phyloP scores from a whole-genome alignment of 192 early-diverging fungal genomes.

The Entomortierella parvispora region DNA sequence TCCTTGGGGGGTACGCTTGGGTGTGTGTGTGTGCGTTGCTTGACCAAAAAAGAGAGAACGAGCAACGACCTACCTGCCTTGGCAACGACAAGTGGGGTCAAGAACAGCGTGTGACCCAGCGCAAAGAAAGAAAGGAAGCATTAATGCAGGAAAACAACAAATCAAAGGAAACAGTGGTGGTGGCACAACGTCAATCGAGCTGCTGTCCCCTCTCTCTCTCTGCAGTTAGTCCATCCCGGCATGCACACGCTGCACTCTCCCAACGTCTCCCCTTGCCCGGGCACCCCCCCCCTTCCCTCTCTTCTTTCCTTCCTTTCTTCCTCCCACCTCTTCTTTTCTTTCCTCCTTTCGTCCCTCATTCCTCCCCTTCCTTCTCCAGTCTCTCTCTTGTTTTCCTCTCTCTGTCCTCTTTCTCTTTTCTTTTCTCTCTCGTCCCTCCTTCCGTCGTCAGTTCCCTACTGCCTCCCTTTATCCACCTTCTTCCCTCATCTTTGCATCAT shows the following conservation, averaged over 20 bases:
- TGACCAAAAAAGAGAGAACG: no score
- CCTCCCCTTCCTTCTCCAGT: slow-evolving; percentile 1
- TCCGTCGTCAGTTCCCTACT: neutral
- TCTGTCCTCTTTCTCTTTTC: neutral
- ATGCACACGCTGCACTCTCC: neutral
- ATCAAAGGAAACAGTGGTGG: no score
- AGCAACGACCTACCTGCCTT: no score
- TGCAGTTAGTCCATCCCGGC: no score
- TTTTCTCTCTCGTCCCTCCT: neutral
- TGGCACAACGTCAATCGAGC: no score
- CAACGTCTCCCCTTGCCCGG: neutral
- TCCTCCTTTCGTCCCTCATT: neutral
- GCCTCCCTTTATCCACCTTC: neutral
- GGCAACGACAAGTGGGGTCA: no score
- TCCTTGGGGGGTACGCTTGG: no score
- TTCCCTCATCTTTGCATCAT: slow-evolving; percentile 11
- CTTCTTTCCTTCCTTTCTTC: slow-evolving; percentile 11
- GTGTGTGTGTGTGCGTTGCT: no score
- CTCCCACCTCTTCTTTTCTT: neutral
- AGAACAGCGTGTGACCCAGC: no score
- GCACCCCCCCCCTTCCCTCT: neutral
- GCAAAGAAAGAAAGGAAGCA: no score
- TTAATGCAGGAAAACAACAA: no score
- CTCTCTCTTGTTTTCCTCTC: neutral
- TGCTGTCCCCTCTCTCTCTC: no score